These are phyloP conservation scores for Leccinum ochraceum DNA, from an alignment of 768 basidiomycete species.

Conservation along the genomic window DNA sequence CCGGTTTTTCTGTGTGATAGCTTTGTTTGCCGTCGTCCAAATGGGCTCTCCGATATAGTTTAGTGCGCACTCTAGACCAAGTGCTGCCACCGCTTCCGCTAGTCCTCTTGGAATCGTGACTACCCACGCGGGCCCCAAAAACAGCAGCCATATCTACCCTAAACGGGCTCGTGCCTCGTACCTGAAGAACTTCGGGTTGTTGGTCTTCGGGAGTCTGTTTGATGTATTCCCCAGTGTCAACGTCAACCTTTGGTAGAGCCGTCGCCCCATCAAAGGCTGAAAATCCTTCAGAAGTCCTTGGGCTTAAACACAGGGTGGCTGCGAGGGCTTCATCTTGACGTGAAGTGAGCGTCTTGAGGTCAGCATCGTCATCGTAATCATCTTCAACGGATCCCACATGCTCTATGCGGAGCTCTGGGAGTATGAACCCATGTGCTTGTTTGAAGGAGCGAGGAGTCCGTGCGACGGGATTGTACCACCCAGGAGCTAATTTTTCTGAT, in stretches of 20 bases:
- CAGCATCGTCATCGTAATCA: conserved; percentile 28
- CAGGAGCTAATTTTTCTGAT: conserved; percentile 36
- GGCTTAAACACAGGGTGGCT: conserved; percentile 47
- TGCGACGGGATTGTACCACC: conserved; percentile 30
- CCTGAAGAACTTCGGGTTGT: conserved; percentile 32
- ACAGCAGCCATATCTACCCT: conserved; percentile 41
- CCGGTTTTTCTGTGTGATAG: conserved; percentile 14
- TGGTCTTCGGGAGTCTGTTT: conserved; percentile 4
- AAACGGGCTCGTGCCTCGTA: conserved; percentile 49
- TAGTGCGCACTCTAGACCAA: conserved; percentile 34
- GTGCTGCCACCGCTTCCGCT: conserved; percentile 28
- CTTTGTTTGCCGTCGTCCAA: conserved; percentile 31
- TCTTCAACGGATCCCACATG: conserved; percentile 18
- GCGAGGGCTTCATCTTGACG: conserved; percentile 38
- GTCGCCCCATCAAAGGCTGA: conserved; percentile 1
- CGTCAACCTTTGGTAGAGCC: conserved; percentile 5
- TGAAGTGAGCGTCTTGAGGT: conserved; percentile 33
- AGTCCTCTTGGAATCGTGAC: conserved; percentile 24
- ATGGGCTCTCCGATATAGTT: conserved; percentile 34
- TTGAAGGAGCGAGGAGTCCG: conserved; percentile 19
- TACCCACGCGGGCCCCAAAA: conserved; percentile 19
- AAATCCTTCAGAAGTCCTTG: conserved; percentile 41
- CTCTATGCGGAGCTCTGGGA: conserved; percentile 24
- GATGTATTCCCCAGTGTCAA: conserved; percentile 9
- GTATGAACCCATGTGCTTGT: conserved; percentile 14